Evolutionary conservation across 2,329 filamentous ascomycete genomes (phyloP).

Genomic region (Ceratocystis variospora): DNA sequence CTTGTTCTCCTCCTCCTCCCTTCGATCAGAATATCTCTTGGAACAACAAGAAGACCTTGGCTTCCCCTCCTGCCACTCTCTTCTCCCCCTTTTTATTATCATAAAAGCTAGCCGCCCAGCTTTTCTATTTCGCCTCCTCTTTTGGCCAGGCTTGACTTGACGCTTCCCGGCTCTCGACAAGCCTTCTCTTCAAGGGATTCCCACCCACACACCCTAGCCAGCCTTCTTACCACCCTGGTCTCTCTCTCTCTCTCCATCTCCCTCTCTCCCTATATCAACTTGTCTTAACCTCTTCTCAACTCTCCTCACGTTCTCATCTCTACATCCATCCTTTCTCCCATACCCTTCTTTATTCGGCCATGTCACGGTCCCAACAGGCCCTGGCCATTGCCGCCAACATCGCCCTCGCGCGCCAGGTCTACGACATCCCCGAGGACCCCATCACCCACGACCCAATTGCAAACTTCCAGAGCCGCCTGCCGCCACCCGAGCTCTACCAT

Average conservation of each 20-base stretch:
- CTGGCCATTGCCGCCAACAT: slow-evolving; percentile 16
- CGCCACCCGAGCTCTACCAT: slow-evolving; percentile 6
- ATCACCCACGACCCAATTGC: slow-evolving; percentile 16
- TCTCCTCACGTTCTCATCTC: not conserved
- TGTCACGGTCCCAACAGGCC: slow-evolving; percentile 8
- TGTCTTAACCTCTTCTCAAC: not conserved
- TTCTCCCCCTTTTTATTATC: not conserved
- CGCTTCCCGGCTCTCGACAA: not conserved
- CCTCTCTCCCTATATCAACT: not conserved
- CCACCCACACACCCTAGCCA: not conserved
- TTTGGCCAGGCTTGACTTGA: not conserved
- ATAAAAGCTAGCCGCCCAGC: not conserved
- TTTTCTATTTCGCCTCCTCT: not conserved
- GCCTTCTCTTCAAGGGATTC: not conserved
- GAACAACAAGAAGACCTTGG: not conserved
- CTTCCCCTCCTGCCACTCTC: not conserved
- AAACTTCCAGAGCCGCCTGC: slow-evolving; percentile 1
- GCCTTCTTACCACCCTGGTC: not conserved
- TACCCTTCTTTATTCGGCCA: not conserved
- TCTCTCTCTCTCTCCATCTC: not conserved
- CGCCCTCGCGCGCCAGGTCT: slow-evolving; percentile 18
- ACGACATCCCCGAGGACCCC: slow-evolving; percentile 18
- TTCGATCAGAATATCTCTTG: too few relatives aligned
- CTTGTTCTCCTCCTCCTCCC: too few relatives aligned
- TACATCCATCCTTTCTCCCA: not conserved